Conservation (phyloP, 805 yeast species). For the Candida taoyuanica region DNA sequence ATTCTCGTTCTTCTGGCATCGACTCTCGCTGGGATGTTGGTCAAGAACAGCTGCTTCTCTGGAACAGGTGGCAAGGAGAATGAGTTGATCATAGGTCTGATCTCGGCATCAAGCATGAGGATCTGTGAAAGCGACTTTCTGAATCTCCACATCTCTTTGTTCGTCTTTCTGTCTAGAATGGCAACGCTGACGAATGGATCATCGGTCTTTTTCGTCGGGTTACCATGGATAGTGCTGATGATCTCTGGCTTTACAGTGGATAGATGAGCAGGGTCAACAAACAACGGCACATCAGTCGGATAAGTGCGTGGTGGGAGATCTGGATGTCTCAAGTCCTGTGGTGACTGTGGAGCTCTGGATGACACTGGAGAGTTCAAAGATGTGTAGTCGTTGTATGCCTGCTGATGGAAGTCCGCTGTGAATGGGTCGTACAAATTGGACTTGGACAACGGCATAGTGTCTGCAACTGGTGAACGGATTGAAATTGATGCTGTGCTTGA, state of each 20-base stretch:
- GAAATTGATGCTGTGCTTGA: conserved; percentile 5
- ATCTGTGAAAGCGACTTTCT: conserved; percentile 60
- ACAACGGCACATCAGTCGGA: conserved; percentile 40
- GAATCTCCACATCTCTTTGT: conserved; percentile 71
- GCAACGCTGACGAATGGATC: conserved; percentile 61
- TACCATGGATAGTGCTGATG: conserved; percentile 42
- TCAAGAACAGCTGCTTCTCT: conserved; percentile 51
- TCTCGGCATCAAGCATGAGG: conserved; percentile 52
- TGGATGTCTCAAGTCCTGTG: conserved; percentile 2
- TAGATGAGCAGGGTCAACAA: conserved; percentile 57
- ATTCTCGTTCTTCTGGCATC: conserved; percentile 54
- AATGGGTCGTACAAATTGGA: conserved; percentile 17
- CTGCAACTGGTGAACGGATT: conserved; percentile 2
- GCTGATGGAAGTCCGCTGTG: conserved; percentile 11
- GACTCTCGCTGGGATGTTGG: conserved; percentile 59
- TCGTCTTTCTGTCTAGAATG: conserved; percentile 54
- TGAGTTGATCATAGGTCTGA: conserved; percentile 48
- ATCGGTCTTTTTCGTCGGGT: conserved; percentile 41
- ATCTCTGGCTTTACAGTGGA: conserved; percentile 45
- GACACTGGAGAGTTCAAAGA: conserved; percentile 2
- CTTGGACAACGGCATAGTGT: conserved; percentile 8
- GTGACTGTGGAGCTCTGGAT: conserved; percentile 1
- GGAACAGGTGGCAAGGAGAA: conserved; percentile 56
- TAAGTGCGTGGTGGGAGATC: conserved; percentile 5
- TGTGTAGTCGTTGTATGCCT: conserved; percentile 13